Evolutionary conservation across 495 filamentous ascomycete species (phyloP).

Genomic region (Aspergillus nanangensis): DNA sequence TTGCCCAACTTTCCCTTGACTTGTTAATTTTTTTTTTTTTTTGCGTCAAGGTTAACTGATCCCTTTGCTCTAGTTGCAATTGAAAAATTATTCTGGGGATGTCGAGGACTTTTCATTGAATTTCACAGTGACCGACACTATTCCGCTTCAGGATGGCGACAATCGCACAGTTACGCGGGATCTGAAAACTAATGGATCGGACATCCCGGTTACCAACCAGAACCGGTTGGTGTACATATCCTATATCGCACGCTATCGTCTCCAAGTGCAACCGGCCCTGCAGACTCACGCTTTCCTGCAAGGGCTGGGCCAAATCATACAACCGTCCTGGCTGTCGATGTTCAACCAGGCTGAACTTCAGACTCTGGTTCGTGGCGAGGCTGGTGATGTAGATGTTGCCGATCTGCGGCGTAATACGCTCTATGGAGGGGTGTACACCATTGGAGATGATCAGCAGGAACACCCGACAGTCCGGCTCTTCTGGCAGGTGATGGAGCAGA

Average conservation of each 20-base stretch:
- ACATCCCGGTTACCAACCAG: conserved; percentile 80
- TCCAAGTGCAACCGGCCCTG: conserved; percentile 67
- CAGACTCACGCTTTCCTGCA: conserved; percentile 86
- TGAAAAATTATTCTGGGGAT: conserved; percentile 86
- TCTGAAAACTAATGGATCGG: conserved; percentile 68
- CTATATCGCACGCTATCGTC: conserved; percentile 79
- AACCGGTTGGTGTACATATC: conserved; percentile 94
- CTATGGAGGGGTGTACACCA: conserved; percentile 81
- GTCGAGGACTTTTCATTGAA: conserved; percentile 76
- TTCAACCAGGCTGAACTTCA: conserved; percentile 96
- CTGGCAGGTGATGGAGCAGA: conserved; percentile 80
- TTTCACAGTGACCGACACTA: conserved; percentile 83
- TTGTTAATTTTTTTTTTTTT: too few species aligned
- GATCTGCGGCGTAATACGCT: conserved; percentile 82
- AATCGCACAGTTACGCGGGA: conserved; percentile 59
- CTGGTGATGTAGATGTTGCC: conserved; percentile 76
- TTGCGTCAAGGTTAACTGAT: too few species aligned
- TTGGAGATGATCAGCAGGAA: conserved; percentile 82
- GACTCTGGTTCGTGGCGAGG: conserved; percentile 83
- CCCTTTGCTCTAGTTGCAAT: conserved; percentile 50
- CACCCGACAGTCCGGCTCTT: conserved; percentile 83
- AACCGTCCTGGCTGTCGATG: conserved; percentile 92
- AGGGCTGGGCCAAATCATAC: conserved; percentile 82
- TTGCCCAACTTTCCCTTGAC: too few species aligned
- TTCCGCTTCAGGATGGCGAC: conserved; percentile 48